Base-by-base conservation (phyloP, 352 stramenopile genomes). In the Globisporangium canariense region DNA sequence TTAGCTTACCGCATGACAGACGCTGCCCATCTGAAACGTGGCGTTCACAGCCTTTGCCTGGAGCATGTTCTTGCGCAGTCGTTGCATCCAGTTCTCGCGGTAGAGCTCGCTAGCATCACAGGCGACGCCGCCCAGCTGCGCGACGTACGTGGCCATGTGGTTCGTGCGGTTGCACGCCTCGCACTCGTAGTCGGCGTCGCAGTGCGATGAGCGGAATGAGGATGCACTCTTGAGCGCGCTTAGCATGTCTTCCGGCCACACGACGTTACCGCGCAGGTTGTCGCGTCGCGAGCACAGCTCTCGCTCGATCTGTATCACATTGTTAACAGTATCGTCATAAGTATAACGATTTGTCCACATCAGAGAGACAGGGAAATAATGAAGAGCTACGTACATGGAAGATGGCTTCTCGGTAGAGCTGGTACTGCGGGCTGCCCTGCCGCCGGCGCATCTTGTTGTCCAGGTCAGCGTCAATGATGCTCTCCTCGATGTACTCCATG, bases 401-500 rank as follows among this genome's bases (percentile, higher is more conserved):
- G 9, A 75, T 74, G 8, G 84, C 76, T 66, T 90, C 68, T 20
- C 69, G 30, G 45, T 86, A 93, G 9, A 90, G 53, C 47, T 78
- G 67, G 57, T 91, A 74, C 22, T 78, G 62, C 0, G 60, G 59
- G 14, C 78, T 80, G 7, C 61, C 68, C 16, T 61, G 66, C 16
- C 68, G 67, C n/a, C 58, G 66, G 59, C 69, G 72, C 67, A 91
- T 86, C 60, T 83, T 83, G 40, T 64, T 75, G 53, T 92, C 83
- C 57, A 93, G 71, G 1, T 82, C 71, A 0, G 74, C 58, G 41
- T 93, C 79, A 18, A 88, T 50, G 25, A 96, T 81, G 54, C 73
- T 76, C 55, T 90, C 75, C 63, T 96, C 85, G 20, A 96, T 58
- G 68, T 94, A 96, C 50, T 78, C 69, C 45, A 96, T 52, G 67